These are phyloP conservation scores for Phytophthora palmivora DNA, from an alignment of 352 stramenopile species.

Conservation along the genomic window DNA sequence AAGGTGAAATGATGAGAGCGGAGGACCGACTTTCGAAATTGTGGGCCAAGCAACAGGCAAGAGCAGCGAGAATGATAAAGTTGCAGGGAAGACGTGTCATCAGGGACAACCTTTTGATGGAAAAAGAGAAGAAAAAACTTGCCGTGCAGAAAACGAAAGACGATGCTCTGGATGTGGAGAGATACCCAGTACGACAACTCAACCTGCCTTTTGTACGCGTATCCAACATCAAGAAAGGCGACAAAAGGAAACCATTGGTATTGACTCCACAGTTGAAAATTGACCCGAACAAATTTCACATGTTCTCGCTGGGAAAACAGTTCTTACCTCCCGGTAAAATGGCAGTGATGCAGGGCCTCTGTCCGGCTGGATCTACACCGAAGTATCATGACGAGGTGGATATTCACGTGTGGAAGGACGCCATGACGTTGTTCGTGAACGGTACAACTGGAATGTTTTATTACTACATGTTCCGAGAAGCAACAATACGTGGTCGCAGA, in stretches of 20 bases:
- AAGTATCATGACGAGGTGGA: slow-evolving; percentile 45
- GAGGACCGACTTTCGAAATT: slow-evolving; percentile 17
- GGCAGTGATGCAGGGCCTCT: slow-evolving; percentile 57
- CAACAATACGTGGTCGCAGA: slow-evolving; percentile 5
- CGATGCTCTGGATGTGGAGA: background rate
- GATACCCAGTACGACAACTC: slow-evolving; percentile 20
- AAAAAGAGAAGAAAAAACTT: slow-evolving; percentile 2
- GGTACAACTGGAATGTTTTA: slow-evolving; percentile 18
- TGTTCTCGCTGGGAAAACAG: slow-evolving; percentile 58
- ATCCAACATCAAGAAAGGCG: background rate
- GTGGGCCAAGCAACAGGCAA: slow-evolving; percentile 4
- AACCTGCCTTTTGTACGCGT: slow-evolving; percentile 31
- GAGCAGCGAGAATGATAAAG: slow-evolving; percentile 3
- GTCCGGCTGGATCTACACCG: slow-evolving; percentile 35
- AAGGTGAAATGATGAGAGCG: slow-evolving; percentile 12
- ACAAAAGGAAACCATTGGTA: slow-evolving; percentile 8
- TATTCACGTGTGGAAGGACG: slow-evolving; percentile 64
- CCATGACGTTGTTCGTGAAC: slow-evolving; percentile 37
- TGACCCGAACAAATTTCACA: slow-evolving; percentile 53
- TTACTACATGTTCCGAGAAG: slow-evolving; percentile 31
- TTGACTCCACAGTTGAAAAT: slow-evolving; percentile 39
- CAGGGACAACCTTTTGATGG: background rate
- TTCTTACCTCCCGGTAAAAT: slow-evolving; percentile 61
- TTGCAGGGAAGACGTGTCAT: background rate
- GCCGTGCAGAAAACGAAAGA: slow-evolving; percentile 4